Evolutionary conservation across 2,329 filamentous ascomycete genomes (phyloP), one percentile per base, ranked within the genome.

Genomic region (Phyllachora maydis): DNA sequence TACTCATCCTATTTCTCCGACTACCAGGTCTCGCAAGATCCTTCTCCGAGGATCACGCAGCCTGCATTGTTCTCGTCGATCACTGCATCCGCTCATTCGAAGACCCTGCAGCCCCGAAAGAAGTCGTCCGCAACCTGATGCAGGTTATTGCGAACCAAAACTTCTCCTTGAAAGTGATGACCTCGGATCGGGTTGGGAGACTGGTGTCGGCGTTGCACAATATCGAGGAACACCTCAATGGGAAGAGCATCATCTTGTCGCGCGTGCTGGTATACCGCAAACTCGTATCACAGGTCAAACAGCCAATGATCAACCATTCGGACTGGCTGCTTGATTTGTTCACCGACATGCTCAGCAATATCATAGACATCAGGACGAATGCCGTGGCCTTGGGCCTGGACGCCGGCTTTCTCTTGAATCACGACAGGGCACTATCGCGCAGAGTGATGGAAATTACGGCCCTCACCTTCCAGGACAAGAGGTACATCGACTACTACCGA

Each of bases 281-380:
- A 25, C 54, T 98, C 2, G 47, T 92, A 13, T 63, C 65, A 28
- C 77, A 90, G 45, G 65, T 69, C 4, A 71, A 63, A 23, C 47
- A 56, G 11, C 52, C 67, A 12, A 91, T 98, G 71, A 49, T 70
- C 10, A 50, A 59, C 13, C 68, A 81, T 26, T 56, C 63, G 3
- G 61, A 78, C 28, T 98, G 88, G 85, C 55, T 93, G 23, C 60
- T 74, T 24, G 74, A 90, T 41, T 52, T 92, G 11, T 69, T 95
- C 32, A 68, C 68, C 11, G 79, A 81, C 23, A 71, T 93, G 58
- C 58, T 91, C 18, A 82, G 79, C 43, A 67, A 54, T 16, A 53
- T 82, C 23, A 74, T 72, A 35, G 81, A 92, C 19, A 74, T 85
- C 21, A 65, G 79, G 22, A 54, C 55, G 4, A 65, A 72, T 20